Evolutionary conservation across 2,329 filamentous ascomycete species (phyloP).

Genomic region (Colletotrichum simmondsii): DNA sequence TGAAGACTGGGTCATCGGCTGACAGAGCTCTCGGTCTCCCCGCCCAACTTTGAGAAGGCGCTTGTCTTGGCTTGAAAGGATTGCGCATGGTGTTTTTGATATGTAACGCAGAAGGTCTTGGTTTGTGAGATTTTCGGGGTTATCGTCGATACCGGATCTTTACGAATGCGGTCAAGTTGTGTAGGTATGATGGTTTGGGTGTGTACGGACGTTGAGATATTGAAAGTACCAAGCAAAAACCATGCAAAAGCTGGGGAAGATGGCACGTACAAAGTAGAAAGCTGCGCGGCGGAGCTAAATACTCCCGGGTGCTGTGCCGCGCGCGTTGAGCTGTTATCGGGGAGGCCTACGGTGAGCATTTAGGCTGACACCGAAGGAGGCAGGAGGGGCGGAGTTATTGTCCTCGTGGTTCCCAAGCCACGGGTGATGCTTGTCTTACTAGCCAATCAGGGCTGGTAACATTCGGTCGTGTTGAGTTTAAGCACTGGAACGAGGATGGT

Average conservation of each 20-base stretch:
- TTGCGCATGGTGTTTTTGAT: background rate
- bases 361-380: background rate
- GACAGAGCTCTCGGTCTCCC: background rate
- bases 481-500: background rate
- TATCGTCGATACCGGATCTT: background rate
- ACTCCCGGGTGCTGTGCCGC: too few relatives aligned
- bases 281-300: background rate
- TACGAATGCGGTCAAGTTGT: background rate
- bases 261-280: background rate
- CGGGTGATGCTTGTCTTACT: background rate
- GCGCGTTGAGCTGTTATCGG: background rate
- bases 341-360: background rate
- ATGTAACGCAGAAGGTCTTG: too few relatives aligned
- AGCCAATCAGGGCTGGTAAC: background rate
- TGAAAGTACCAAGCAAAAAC: background rate
- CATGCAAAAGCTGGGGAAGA: background rate
- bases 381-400: background rate
- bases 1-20: background rate
- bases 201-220: background rate
- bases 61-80: background rate
- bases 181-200: too few relatives aligned
- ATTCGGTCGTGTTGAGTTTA: background rate
- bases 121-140: too few relatives aligned
- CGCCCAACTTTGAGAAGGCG: background rate
- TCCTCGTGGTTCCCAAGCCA: background rate